A percentile compares a stretch with the other conserved stretches of the same genome.
These are phyloP conservation scores for Schizochytrium sp. DNA, from an alignment of 108 stramenopile species.

Conservation along the genomic window DNA sequence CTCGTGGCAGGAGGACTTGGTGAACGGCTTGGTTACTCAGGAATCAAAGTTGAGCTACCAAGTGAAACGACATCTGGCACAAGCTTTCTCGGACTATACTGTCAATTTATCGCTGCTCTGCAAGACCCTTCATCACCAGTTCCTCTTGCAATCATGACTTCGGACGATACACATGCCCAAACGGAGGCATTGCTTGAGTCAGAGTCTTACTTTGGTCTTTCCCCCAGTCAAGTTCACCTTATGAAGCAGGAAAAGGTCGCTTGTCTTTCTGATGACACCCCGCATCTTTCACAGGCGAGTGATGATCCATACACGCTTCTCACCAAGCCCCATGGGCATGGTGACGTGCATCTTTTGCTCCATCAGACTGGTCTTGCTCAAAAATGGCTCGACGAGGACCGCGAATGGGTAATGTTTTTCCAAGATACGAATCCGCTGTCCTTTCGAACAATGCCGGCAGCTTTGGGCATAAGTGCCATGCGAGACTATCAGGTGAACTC, in stretches of 20 bases:
- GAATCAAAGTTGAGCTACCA: slow-evolving; percentile 95
- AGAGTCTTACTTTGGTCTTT: slow-evolving; percentile 91
- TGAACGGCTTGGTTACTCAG: slow-evolving; percentile 93
- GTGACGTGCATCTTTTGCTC: slow-evolving; percentile 96
- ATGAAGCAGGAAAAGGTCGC: slow-evolving; percentile 97
- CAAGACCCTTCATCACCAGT: slow-evolving; percentile 84
- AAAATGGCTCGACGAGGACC: slow-evolving; percentile 86
- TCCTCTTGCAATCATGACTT: slow-evolving; percentile 98
- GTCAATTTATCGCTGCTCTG: slow-evolving; percentile 89
- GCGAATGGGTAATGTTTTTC: slow-evolving; percentile 92
- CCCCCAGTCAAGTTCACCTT: slow-evolving; percentile 86
- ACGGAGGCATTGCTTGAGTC: slow-evolving; percentile 87
- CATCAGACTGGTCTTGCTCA: slow-evolving; percentile 86
- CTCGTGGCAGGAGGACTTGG: slow-evolving; percentile 91
- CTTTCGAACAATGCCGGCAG: slow-evolving; percentile 89
- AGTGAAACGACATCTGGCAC: slow-evolving; percentile 87
- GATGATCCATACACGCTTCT: slow-evolving; percentile 80
- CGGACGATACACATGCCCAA: slow-evolving; percentile 92
- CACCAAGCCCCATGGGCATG: slow-evolving; percentile 99
- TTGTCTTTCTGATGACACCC: slow-evolving; percentile 86
- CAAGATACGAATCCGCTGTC: slow-evolving; percentile 99
- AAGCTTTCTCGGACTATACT: slow-evolving; percentile 89
- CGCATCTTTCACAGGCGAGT: slow-evolving; percentile 85
- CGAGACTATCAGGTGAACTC: slow-evolving; percentile 93
- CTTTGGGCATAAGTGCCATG: slow-evolving; percentile 89